Evolutionary conservation across 305 asterid species (phyloP), one percentile per base, ranked within the genome.

Genomic region (Fraxinus sp.): DNA sequence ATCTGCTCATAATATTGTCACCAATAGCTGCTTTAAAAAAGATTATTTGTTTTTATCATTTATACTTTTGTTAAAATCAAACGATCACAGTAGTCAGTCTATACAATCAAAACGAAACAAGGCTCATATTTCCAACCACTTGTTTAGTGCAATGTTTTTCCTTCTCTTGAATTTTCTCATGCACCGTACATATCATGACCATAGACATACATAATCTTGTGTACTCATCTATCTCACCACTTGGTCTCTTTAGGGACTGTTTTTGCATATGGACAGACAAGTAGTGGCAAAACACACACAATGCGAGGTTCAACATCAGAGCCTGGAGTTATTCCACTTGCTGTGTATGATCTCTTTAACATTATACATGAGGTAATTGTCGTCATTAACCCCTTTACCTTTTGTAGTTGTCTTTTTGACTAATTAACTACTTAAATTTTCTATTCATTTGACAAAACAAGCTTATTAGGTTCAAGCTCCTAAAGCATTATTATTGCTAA

Each of bases 241-340:
- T 79, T 81, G 83, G 77, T 83, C 78, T 70, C 81, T 81, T 18
- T 78, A 96, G 99, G 99, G 77, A 96, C 99, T 39, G 99, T 96
- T 49, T 96, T 96, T 91, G 99, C 99, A 66, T 96, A 96, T 90
- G 99, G 99, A 77, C 99, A 96, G 87, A 96, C 99, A 74, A 96
- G 97, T 81, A 96, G 98, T 85, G 99, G 99, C 36, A 96, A 96
- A 83, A 96, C 99, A 4, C 94, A 94, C 84, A 96, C 99, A 1
- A 96, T 96, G 99, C 94, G 98, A 36, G 99, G 99, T 82, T 92
- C 97, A 70, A 81, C 79, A 79, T 86, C 87, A 28, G 98, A 96
- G 86, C 97, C 92, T 68, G 99, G 99, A 90, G 95, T 96, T 55
- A 96, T 96, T 77, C 97, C 98, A 22, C 92, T 93, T 39, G 93